Evolutionary conservation across 345 rosid genomes (phyloP).

Genomic region (Ceriops zippeliana): DNA sequence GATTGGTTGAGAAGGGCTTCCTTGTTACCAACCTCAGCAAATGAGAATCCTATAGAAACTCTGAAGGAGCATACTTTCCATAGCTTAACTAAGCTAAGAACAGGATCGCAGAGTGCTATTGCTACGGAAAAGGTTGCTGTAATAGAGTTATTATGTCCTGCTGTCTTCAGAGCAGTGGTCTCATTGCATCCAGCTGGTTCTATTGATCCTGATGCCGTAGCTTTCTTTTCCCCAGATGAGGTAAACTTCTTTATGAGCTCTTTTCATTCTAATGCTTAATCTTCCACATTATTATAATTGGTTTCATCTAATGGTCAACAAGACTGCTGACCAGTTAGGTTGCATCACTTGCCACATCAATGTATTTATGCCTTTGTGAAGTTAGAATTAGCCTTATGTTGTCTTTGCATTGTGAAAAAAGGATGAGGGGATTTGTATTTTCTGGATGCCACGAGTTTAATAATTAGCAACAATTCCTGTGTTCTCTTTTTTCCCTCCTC

Average conservation of each 20-base stretch:
- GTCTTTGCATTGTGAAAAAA: background rate
- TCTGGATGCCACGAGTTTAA: background rate
- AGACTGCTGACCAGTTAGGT: background rate
- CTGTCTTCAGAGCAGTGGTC: constrained; percentile 71
- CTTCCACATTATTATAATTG: background rate
- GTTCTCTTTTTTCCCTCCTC: background rate
- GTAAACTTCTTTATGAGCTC: constrained; percentile 28
- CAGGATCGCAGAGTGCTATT: constrained; percentile 39
- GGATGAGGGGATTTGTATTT: too few species aligned
- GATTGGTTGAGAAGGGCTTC: constrained; percentile 88
- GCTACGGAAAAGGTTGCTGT: constrained; percentile 59
- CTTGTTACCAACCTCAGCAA: constrained; percentile 49
- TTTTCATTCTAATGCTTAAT: background rate
- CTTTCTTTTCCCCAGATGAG: constrained; percentile 98
- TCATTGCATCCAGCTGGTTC: constrained; percentile 95
- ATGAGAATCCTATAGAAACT: constrained; percentile 58
- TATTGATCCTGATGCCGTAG: constrained; percentile 80
- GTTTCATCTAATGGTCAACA: background rate
- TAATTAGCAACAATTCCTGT: background rate
- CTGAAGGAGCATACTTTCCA: constrained; percentile 51
- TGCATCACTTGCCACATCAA: background rate
- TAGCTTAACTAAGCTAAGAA: constrained; percentile 53
- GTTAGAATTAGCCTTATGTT: background rate
- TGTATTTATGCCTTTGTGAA: background rate
- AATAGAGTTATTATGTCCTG: constrained; percentile 66